Evolutionary conservation across 139 green algal genomes (phyloP), one percentile per base, ranked within the genome.

Genomic region (Coccomyxa sp.): DNA sequence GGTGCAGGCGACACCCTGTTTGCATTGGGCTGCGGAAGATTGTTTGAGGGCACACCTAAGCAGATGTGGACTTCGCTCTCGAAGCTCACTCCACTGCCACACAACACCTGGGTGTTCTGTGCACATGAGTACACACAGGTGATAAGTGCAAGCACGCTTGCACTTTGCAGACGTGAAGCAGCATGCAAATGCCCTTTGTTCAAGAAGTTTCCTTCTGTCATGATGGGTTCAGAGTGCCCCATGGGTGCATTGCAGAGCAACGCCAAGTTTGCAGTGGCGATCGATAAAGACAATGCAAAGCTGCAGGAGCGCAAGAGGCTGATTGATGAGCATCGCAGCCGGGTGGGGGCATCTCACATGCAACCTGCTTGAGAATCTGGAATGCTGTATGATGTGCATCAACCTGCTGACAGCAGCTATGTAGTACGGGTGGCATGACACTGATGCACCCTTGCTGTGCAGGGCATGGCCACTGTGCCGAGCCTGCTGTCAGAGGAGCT

Each of bases 1-100:
- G 57, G 32, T 84, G 38, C 88, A 92, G 95, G 95, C 17, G 95
- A 98, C 93, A 98, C 95, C 0, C 89, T 98, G 27, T 98, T 98
- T 84, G 87, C 90, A 0, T 86, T 98, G 78, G 95, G 95, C 30
- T 98, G 95, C 84, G 95, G 95, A 0, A 89, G 95, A 12, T 87
- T 98, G 79, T 98, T 98, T 92, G 95, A 98, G 84, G 95, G 95
- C 76, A 92, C 78, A 30, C 88, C 92, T 0, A 60, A 83, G 15
- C 90, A 91, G 85, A 98, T 98, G 95, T 96, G 91, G 71, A 58
- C 59, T 27, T 94, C 89, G 9, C 88, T 98, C 51, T 91, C 83
- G n/a, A 97, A 97, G 89, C 81, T 97, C 68, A 60, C 89, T 58
- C 63, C 79, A 17, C 90, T 98, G 78, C 92, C 95, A 11, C 87